Conservation (phyloP, 2,329 filamentous ascomycete species). For the Colletotrichum sp. region DNA sequence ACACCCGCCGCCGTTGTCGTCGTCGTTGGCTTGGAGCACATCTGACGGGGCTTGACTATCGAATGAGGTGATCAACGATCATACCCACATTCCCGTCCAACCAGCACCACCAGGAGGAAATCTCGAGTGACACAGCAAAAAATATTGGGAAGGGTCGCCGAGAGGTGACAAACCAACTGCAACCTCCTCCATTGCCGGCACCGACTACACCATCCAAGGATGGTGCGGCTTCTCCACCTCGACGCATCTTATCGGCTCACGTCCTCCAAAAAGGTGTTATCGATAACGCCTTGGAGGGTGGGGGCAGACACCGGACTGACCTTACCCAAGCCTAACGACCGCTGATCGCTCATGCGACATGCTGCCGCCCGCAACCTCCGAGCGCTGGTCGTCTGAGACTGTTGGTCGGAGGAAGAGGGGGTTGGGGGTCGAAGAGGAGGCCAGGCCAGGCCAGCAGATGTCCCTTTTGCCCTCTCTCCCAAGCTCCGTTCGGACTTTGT, state of each 20-base stretch:
- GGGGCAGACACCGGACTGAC: neutral
- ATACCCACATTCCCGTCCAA: neutral
- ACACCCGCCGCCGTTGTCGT: neutral
- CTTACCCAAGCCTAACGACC: neutral
- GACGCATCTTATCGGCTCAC: neutral
- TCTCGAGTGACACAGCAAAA: neutral
- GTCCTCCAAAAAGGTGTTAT: neutral
- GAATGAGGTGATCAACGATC: neutral
- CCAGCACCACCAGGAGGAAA: neutral
- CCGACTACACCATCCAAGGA: neutral
- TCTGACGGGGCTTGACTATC: neutral
- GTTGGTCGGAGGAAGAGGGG: neutral
- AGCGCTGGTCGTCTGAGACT: neutral
- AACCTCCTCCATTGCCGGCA: neutral
- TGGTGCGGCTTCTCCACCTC: neutral
- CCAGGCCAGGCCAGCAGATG: neutral
- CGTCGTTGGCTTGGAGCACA: neutral
- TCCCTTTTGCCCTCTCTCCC: neutral
- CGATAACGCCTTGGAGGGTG: neutral
- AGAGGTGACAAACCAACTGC: neutral
- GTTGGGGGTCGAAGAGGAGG: neutral
- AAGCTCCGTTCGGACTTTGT: neutral
- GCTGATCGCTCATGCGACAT: conserved; percentile 2
- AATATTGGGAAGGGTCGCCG: neutral
- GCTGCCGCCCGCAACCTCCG: neutral